These are phyloP conservation scores for Cnidoscolus chayamansa DNA, from an alignment of 441 rosid genomes.

Conservation along the genomic window DNA sequence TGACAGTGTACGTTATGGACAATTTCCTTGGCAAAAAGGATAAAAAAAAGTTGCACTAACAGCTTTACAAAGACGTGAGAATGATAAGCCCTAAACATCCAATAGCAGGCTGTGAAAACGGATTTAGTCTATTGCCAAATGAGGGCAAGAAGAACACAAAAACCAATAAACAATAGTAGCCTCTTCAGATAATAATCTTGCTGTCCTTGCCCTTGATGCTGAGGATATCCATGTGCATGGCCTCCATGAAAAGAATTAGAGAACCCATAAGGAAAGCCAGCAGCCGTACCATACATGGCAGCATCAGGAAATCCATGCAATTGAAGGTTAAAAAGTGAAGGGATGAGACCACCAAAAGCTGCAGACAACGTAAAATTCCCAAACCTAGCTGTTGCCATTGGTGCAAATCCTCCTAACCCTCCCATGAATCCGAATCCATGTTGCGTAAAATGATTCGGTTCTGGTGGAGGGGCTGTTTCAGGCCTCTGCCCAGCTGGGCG, in stretches of 20 bases:
- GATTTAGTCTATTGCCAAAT: constrained; percentile 41
- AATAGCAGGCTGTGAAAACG: constrained; percentile 15
- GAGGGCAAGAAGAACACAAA: constrained; percentile 58
- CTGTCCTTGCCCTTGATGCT: constrained; percentile 64
- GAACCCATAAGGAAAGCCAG: constrained; percentile 68
- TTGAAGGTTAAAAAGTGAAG: constrained; percentile 81
- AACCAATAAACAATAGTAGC: constrained; percentile 49
- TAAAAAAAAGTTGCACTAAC: constrained; percentile 15
- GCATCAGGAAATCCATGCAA: constrained; percentile 81
- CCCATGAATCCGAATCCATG: constrained; percentile 70
- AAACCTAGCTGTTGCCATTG: constrained; percentile 63
- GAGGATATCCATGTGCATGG: constrained; percentile 59
- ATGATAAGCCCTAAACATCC: constrained; percentile 22
- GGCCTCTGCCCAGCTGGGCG: constrained; percentile 90
- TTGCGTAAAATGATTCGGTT: constrained; percentile 56
- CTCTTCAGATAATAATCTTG: constrained; percentile 75
- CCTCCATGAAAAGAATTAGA: constrained; percentile 67
- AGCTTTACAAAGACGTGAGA: constrained; percentile 29
- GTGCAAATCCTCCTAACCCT: constrained; percentile 69
- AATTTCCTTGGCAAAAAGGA: constrained; percentile 20
- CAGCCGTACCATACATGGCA: constrained; percentile 65
- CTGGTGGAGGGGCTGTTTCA: constrained; percentile 76
- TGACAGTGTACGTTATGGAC: constrained; percentile 22
- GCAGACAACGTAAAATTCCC: constrained; percentile 81
- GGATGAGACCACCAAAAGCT: constrained; percentile 83